Conservation (phyloP, 2,329 filamentous ascomycete genomes). For the Aspergillus fumigatus region DNA sequence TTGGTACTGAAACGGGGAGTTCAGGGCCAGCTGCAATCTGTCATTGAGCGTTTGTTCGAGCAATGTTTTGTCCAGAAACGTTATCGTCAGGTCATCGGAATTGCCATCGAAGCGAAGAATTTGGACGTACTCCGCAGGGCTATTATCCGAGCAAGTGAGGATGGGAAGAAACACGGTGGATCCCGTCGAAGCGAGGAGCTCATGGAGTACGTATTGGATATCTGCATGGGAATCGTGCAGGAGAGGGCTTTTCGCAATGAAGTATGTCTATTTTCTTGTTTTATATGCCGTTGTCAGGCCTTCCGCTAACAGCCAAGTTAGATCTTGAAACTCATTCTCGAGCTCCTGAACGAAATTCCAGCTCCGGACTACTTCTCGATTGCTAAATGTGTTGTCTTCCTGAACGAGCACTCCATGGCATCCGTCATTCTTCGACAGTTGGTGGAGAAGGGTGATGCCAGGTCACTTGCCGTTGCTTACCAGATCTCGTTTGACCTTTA, state of each 20-base stretch:
- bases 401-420: constrained; percentile 87
- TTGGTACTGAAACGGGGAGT: constrained; percentile 69
- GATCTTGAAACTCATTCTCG: constrained; percentile 88
- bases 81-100: constrained; percentile 94
- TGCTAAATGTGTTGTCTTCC: constrained; percentile 93
- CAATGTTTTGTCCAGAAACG: constrained; percentile 79
- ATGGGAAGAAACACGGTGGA: constrained; percentile 66
- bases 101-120: constrained; percentile 91
- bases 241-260: constrained; percentile 78
- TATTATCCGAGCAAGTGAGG: constrained; percentile 83
- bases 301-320: constrained; percentile 32
- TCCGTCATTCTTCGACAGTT: constrained; percentile 79
- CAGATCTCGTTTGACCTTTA: constrained; percentile 98
- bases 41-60: constrained; percentile 88
- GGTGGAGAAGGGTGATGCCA: constrained; percentile 71
- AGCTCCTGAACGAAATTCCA: constrained; percentile 87
- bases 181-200: constrained; percentile 73
- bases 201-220: constrained; percentile 92
- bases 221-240: constrained; percentile 97
- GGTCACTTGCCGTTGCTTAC: constrained; percentile 81
- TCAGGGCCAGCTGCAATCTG: constrained; percentile 71
- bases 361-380: constrained; percentile 97
- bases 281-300: neutral
- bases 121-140: constrained; percentile 80
- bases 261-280: constrained; percentile 34